Evolutionary conservation across 2,329 filamentous ascomycete species (phyloP), one percentile per base, ranked within the genome.

Genomic region (Colletotrichum tropicale): DNA sequence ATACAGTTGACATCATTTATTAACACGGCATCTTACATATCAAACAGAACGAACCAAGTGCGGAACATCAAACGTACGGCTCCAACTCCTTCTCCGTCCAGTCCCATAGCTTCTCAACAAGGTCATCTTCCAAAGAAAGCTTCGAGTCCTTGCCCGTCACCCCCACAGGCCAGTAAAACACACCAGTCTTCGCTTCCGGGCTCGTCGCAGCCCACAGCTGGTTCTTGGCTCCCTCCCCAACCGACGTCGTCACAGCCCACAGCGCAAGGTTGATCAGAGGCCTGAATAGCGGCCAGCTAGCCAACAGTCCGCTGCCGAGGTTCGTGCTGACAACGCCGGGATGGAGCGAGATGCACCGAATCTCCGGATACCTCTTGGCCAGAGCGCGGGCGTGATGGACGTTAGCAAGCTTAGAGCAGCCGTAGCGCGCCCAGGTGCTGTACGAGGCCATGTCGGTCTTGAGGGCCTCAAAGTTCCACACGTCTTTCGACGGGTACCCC

Each of bases 341-440:
- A 70, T 91, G 89, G 1, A 91, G 78, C 0, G 87, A 84, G 12
- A 90, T 83, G 26, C 85, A 84, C 26, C 82, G 84, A 3, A 89
- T 82, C 21, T 83, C 77, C 0, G 87, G 87, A 70, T 87, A 83
- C 2, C 86, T 85, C 38, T 67, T 65, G 2, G 83, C 82, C 18
- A 76, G 76, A 9, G 76, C 70, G 18, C 68, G 64, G 24, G 43
- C 26, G 68, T 82, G 80, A 0, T 78, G 78, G 5, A 78, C 71
- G 6, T 82, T 84, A 13, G 83, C 81, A 30, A 84, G 67, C 21
- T 76, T 71, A 74, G 86, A 88, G n/a, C 87, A 86, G 10, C 84
- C 87, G 77, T 91, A 91, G 3, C 88, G 87, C 4, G 82, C 80
- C 83, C 85, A 88, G 9, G 85, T 85, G 32, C 81, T 83, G 3